These are phyloP conservation scores for Irpex lacteus DNA, from an alignment of 1,284 basidiomycete genomes.

Conservation along the genomic window DNA sequence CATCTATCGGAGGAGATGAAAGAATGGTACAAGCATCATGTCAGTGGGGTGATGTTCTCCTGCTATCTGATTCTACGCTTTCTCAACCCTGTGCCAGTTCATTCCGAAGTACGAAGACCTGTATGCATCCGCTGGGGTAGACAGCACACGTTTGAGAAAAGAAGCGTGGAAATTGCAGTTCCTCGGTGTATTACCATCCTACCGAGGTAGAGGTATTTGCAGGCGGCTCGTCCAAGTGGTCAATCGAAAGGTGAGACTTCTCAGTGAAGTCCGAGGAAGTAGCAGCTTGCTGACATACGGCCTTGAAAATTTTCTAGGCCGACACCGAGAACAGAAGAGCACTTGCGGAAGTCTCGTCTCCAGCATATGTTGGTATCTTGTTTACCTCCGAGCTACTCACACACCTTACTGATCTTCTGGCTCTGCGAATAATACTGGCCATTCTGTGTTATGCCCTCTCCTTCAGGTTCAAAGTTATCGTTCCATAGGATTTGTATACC, in stretches of 20 bases:
- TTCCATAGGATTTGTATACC: constrained; percentile 22
- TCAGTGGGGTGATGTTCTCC: constrained; percentile 10
- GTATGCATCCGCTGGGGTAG: constrained; percentile 19
- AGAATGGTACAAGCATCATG: constrained; percentile 21
- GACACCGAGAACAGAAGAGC: constrained; percentile 14
- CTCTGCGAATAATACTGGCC: too few relatives aligned
- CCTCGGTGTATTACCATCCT: constrained; percentile 21
- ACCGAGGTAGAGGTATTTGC: constrained; percentile 20
- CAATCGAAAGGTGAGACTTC: constrained; percentile 19
- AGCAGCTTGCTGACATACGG: constrained; percentile 1
- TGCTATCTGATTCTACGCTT: background rate
- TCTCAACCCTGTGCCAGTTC: constrained; percentile 15
- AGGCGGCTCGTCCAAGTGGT: constrained; percentile 18
- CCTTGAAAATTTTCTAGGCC: constrained; percentile 16
- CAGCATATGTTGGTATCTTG: constrained; percentile 15
- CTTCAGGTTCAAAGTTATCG: constrained; percentile 25
- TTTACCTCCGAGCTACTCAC: background rate
- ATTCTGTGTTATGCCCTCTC: too few relatives aligned
- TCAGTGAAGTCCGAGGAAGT: background rate
- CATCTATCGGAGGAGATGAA: constrained; percentile 8
- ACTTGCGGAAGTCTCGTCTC: constrained; percentile 24
- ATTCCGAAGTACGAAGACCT: constrained; percentile 26
- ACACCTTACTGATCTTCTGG: background rate
- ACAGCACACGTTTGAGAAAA: constrained; percentile 17
- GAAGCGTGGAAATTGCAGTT: constrained; percentile 24